Conservation (phyloP, 192 early-diverging fungal species). For the Glomus cerebriforme region DNA sequence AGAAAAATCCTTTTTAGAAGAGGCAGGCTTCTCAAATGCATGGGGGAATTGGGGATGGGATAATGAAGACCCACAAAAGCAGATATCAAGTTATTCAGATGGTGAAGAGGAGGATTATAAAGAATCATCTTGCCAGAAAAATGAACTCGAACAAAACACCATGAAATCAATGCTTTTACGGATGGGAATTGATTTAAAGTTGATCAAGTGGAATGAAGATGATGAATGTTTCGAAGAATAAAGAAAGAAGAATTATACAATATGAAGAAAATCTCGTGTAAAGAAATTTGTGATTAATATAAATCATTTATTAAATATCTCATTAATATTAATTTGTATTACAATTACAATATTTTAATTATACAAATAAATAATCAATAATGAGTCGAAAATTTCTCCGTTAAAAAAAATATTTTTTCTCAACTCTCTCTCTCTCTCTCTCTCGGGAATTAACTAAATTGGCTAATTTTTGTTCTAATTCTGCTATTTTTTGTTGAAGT, state of each 20-base stretch:
- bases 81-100: not conserved
- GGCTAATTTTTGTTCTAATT: too few species aligned
- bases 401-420: too few species aligned
- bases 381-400: too few species aligned
- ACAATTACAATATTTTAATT: too few species aligned
- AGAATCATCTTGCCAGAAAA: not conserved
- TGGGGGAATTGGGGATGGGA: slow-evolving; percentile 13
- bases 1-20: slow-evolving; percentile 2
- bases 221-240: slow-evolving; percentile 30
- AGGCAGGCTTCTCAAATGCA: not conserved
- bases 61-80: not conserved
- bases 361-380: too few species aligned
- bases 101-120: not conserved
- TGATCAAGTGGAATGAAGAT: slow-evolving; percentile 28
- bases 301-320: too few species aligned
- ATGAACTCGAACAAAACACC: not conserved
- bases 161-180: slow-evolving; percentile 22
- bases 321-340: too few species aligned
- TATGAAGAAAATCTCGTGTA: too few species aligned
- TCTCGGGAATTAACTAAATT: too few species aligned
- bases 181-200: slow-evolving; percentile 14
- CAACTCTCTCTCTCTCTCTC: too few species aligned
- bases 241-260: not conserved
- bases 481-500: too few species aligned
- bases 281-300: too few species aligned